These are phyloP conservation scores for Heliamphora exappendiculata DNA, from an alignment of 148 eudicot species.

Conservation along the genomic window DNA sequence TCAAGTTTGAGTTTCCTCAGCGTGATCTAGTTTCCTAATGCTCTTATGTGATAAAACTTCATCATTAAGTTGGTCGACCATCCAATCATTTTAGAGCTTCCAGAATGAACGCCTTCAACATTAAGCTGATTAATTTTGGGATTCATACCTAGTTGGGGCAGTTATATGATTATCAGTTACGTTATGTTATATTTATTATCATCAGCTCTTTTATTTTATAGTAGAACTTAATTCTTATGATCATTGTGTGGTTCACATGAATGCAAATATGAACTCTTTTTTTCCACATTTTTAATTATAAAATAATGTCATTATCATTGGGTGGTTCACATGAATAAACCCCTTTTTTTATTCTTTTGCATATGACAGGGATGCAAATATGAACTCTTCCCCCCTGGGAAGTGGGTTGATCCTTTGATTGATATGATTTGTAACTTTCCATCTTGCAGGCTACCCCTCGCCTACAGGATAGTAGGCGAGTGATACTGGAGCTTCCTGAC, in stretches of 20 bases:
- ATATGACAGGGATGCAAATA: too few relatives aligned
- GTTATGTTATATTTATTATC: neutral
- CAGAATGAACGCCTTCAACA: neutral
- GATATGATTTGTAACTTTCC: neutral
- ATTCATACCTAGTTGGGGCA: neutral
- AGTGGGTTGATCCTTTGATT: neutral
- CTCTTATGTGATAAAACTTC: neutral
- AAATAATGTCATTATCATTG: neutral
- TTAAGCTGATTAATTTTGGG: slow-evolving; percentile 2
- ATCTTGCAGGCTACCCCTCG: slow-evolving; percentile 70
- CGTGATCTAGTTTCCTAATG: neutral
- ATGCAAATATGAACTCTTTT: too few relatives aligned
- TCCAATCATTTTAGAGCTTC: neutral
- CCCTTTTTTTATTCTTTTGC: neutral
- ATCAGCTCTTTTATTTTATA: neutral
- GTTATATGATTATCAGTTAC: neutral
- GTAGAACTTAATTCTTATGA: neutral
- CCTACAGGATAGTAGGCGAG: slow-evolving; percentile 53
- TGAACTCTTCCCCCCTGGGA: too few relatives aligned
- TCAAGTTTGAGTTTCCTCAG: neutral
- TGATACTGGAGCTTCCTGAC: slow-evolving; percentile 72
- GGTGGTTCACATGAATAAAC: neutral
- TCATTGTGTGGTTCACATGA: neutral
- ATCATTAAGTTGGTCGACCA: neutral
- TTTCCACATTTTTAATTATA: too few relatives aligned